Evolutionary conservation across 805 yeast species (phyloP).

Genomic region (Debaryomyces castellii): DNA sequence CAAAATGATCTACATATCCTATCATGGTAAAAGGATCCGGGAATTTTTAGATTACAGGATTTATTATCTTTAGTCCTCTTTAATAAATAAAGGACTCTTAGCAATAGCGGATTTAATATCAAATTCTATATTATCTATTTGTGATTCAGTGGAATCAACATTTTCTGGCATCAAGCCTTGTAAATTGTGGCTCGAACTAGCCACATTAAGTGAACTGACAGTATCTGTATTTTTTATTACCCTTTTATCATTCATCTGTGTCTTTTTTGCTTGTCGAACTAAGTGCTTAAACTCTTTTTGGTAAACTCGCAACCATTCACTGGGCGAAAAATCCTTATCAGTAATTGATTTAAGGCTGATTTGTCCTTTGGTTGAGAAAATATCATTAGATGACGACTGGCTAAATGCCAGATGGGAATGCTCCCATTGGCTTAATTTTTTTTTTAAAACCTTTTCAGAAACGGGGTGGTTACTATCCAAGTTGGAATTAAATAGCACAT

Average conservation of each 20-base stretch:
- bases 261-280: constrained; percentile 32
- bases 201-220: neutral
- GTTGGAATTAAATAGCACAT: constrained; percentile 77
- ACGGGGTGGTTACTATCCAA: constrained; percentile 70
- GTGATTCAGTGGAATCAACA: neutral
- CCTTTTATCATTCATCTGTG: neutral
- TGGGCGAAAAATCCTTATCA: constrained; percentile 47
- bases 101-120: constrained; percentile 7
- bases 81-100: constrained; percentile 5
- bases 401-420: constrained; percentile 35
- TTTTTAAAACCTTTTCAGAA: constrained; percentile 52
- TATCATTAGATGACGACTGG: constrained; percentile 17
- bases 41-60: neutral
- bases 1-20: neutral
- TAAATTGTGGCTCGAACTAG: neutral
- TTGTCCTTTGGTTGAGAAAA: constrained; percentile 18
- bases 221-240: neutral
- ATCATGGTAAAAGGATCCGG: neutral
- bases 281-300: constrained; percentile 39
- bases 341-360: constrained; percentile 32
- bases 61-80: neutral
- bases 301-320: constrained; percentile 43
- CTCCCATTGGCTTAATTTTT: constrained; percentile 70
- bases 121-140: neutral
- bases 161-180: neutral